Evolutionary conservation across 345 rosid genomes (phyloP).

Genomic region (Eucalyptus sp.): DNA sequence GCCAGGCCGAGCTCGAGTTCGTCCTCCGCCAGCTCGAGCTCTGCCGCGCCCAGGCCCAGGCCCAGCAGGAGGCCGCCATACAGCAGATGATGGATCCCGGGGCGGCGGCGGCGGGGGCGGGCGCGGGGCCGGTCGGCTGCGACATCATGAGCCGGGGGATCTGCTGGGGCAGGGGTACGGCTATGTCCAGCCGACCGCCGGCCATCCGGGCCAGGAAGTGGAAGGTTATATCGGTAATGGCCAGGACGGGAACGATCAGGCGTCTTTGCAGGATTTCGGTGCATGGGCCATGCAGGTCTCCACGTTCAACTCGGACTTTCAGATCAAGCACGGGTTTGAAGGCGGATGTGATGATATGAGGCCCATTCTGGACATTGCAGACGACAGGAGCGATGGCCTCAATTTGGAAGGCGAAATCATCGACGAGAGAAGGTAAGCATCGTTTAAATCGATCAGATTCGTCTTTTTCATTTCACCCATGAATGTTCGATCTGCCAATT

Average conservation of each 20-base stretch:
- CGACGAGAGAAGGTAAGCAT: background rate
- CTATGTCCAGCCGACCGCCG: background rate
- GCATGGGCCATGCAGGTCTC: conserved; percentile 12
- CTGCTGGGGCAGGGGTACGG: background rate
- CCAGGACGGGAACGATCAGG: background rate
- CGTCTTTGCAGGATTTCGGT: background rate
- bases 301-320: background rate
- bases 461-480: background rate
- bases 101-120: background rate
- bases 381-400: conserved; percentile 15
- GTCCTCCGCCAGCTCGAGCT: conserved; percentile 67
- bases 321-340: conserved; percentile 14
- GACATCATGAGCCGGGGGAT: background rate
- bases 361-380: conserved; percentile 22
- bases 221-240: background rate
- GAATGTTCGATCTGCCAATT: background rate
- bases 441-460: background rate
- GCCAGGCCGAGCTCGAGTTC: conserved; percentile 59
- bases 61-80: background rate
- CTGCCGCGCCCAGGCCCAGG: conserved; percentile 20
- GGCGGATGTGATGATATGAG: conserved; percentile 20
- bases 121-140: conserved; percentile 2
- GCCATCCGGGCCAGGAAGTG: background rate
- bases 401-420: conserved; percentile 15
- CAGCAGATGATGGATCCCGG: background rate